These are phyloP conservation scores for Rhynchospora breviuscula DNA, from an alignment of 176 grass and related monocot species.

Conservation along the genomic window DNA sequence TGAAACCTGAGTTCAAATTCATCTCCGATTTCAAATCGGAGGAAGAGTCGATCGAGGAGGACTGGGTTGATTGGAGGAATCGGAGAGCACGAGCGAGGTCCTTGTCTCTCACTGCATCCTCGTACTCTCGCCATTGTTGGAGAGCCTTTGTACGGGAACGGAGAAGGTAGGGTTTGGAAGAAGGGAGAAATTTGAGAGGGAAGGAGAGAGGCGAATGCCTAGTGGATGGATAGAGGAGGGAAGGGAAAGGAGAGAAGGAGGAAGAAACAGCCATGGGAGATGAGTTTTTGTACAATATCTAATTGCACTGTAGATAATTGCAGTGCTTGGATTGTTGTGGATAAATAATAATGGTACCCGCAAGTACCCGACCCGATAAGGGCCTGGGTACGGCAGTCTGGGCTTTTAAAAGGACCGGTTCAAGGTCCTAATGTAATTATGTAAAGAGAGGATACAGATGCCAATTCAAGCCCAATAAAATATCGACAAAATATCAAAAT, in stretches of 20 bases:
- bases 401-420: too few relatives aligned
- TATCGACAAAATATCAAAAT: too few relatives aligned
- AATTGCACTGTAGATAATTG: not conserved
- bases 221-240: not conserved
- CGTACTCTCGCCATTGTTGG: constrained; percentile 82
- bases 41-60: constrained; percentile 12
- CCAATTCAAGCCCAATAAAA: too few relatives aligned
- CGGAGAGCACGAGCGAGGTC: constrained; percentile 79
- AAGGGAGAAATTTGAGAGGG: not conserved
- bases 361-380: too few relatives aligned
- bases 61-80: constrained; percentile 64
- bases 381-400: too few relatives aligned
- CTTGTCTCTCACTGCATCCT: constrained; percentile 78
- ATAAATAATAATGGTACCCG: not conserved
- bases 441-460: too few relatives aligned
- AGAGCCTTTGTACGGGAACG: constrained; percentile 43
- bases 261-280: constrained; percentile 38
- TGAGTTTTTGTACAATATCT: not conserved
- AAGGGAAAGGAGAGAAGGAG: constrained; percentile 11
- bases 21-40: constrained; percentile 12
- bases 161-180: not conserved
- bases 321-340: not conserved
- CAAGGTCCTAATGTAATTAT: too few relatives aligned
- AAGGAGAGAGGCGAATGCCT: not conserved
- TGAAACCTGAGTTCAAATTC: not conserved